Base-by-base conservation (phyloP, 2,329 filamentous ascomycete genomes). In the Paraconiothyrium sp. region DNA sequence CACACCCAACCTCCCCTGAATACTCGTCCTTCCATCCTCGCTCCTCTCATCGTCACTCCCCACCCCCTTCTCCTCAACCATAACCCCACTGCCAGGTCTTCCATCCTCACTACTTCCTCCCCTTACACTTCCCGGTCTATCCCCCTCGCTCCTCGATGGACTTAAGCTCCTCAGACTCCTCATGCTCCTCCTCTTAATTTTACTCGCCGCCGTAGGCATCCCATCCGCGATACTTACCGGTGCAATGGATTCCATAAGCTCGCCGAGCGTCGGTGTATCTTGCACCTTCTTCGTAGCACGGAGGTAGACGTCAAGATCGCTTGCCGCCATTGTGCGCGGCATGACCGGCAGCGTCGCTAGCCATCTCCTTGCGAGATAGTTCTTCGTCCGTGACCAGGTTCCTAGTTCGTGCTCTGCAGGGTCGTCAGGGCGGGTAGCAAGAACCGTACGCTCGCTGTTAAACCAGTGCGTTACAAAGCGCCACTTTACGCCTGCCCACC, bases 391-490 rank as follows among this genome's bases (percentile, higher is more conserved):
- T 5, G 73, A 78, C 72, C 76, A 76, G 1, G 69, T 64, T 1
- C 81, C 78, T 11, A 84, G 74, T 35, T 80, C 78, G n/a, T 79
- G 73, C 27, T 74, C 72, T 2, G 71, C 76, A 0, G 72, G 64
- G 37, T 79, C 70, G 13, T 76, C 72, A 30, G 58, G 67, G 49
- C 39, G 39, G 4, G 68, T 73, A 11, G 73, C 73, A 20, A 66
- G 67, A 49, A 79, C 81, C 2, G 81, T 82, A 56, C 74, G 80
- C 27, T 79, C 78, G 0, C 75, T 75, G 34, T 74, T 70, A 64
- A 83, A 83, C 83, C 84, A 86, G 4, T 66, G 66, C 4, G 73
- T 78, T 7, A 86, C 73, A 1, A 85, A 67, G 3, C 73, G 71
- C 84, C 84, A 86, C 67, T 84, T 85, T 1, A 84, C 27, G 2